Evolutionary conservation across 202 grass and related monocot genomes (phyloP), one percentile per base, ranked within the genome.

Genomic region (Bolboschoenoplectus hybrid): DNA sequence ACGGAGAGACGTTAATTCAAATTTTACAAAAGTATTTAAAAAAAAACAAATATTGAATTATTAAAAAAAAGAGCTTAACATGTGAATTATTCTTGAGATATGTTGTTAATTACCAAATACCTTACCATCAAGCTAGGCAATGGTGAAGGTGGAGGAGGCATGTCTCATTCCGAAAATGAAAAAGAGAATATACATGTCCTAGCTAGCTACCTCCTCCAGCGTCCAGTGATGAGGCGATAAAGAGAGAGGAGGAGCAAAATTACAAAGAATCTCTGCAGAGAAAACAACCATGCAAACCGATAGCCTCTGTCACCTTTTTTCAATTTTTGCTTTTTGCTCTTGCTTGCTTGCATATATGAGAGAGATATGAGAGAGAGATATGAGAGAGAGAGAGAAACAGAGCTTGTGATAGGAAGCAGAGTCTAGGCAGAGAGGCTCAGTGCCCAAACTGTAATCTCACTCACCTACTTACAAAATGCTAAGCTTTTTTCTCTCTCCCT

Each of bases 151-250:
- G 35, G 58, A 58, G 52, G 74, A 32, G 40, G 58, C 74, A 78
- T 58, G 74, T 58, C 74, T 78, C 12, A 35, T 57, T 78, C 74
- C 40, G 40, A 58, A 58, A 57, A 78, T 39, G 74, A 78, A 58
- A 78, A 78, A 58, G 74, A 78, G 74, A 78, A 78, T 78, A 78
- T 78, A 58, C 35, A 78, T 78, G 35, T 78, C 12, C 11, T 13
- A 34, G 9, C 46, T 26, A 26, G 26, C 26, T 26, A 26, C 26
- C 26, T 52, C 71, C 45, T 52, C 67, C 39, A 43, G 67, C 26
- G 26, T 26, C 26, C 26, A 26, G 26, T 26, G 26, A 26, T 26
- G 26, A 26, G 26, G 26, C 36, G 14, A 44, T 51, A 52, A 75
- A 75, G 46, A 32, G n/a, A 32, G 26, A 34, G 8, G 6, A 63